phyloP scores from a whole-genome alignment of 352 stramenopile species.

The Pseudoperonospora humuli region DNA sequence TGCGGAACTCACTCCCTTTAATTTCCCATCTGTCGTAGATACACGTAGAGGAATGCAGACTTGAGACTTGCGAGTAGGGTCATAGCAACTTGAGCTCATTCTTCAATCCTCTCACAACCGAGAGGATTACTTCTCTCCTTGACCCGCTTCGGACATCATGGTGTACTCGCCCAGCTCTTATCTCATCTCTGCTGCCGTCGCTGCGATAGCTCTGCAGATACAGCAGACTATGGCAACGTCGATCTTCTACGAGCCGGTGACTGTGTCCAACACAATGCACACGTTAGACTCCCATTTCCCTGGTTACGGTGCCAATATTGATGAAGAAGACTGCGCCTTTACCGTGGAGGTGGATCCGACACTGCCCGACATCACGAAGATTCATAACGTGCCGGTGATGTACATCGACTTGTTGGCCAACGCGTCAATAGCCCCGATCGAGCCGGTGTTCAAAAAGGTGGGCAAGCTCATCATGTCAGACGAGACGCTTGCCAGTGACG shows the following conservation, averaged over 20 bases:
- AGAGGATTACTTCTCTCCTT: conserved; percentile 18
- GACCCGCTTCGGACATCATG: conserved; percentile 7
- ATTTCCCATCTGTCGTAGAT: too few species aligned
- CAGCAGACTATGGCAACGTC: conserved; percentile 10
- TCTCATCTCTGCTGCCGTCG: conserved; percentile 16
- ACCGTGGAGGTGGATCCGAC: conserved; percentile 14
- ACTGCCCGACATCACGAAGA: conserved; percentile 19
- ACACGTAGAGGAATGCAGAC: too few species aligned
- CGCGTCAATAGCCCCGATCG: conserved; percentile 1
- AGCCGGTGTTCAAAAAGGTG: conserved; percentile 19
- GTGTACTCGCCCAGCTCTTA: conserved; percentile 22
- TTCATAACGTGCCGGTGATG: conserved; percentile 15
- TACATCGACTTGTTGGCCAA: conserved; percentile 20
- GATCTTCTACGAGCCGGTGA: conserved; percentile 12
- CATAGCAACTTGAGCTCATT: too few species aligned
- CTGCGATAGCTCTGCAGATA: conserved; percentile 11
- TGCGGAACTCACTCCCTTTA: too few species aligned
- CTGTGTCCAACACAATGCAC: not conserved
- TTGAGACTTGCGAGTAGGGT: too few species aligned
- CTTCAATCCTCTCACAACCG: conserved; percentile 21
- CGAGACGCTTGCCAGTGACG: conserved; percentile 10
- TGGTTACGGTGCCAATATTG: conserved; percentile 3
- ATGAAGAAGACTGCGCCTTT: conserved; percentile 10
- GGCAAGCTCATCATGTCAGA: conserved; percentile 14
- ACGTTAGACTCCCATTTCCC: conserved; percentile 2